These are phyloP conservation scores for Microdochium bolleyi DNA, from an alignment of 2,329 filamentous ascomycete species.

Conservation along the genomic window DNA sequence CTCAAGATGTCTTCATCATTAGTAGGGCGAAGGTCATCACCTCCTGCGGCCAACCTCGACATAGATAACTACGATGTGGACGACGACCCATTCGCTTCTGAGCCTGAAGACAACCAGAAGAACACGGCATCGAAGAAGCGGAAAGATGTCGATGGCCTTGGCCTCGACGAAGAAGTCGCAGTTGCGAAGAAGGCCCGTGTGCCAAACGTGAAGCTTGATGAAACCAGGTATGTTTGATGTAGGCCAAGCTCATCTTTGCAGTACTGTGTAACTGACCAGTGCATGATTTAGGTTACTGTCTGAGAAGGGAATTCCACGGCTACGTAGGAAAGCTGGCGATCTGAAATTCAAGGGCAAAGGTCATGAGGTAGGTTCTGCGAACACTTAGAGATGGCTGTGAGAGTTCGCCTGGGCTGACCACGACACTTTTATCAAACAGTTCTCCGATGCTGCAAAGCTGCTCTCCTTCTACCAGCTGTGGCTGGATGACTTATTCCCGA, in stretches of 20 bases:
- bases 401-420: neutral
- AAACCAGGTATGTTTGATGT: constrained; percentile 47
- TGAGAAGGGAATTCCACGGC: constrained; percentile 71
- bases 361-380: constrained; percentile 58
- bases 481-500: constrained; percentile 93
- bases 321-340: constrained; percentile 63
- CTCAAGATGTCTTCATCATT: constrained; percentile 18
- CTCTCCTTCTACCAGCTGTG: constrained; percentile 91
- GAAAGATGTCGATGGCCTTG: constrained; percentile 48
- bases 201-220: constrained; percentile 81
- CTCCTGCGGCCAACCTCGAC: constrained; percentile 44
- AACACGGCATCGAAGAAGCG: constrained; percentile 31
- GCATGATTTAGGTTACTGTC: constrained; percentile 60
- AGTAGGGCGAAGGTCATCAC: constrained; percentile 5
- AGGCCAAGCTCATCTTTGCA: neutral
- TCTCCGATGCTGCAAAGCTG: constrained; percentile 73
- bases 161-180: constrained; percentile 81
- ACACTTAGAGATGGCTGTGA: neutral
- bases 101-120: neutral
- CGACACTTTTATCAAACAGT: constrained; percentile 40
- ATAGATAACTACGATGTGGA: constrained; percentile 71
- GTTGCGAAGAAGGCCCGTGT: constrained; percentile 65
- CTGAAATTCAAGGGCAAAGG: constrained; percentile 87
- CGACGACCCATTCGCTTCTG: constrained; percentile 39
- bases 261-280: neutral